These are phyloP conservation scores for Dillenia suffruticosa DNA, from an alignment of 164 flowering plant genomes.

Conservation along the genomic window DNA sequence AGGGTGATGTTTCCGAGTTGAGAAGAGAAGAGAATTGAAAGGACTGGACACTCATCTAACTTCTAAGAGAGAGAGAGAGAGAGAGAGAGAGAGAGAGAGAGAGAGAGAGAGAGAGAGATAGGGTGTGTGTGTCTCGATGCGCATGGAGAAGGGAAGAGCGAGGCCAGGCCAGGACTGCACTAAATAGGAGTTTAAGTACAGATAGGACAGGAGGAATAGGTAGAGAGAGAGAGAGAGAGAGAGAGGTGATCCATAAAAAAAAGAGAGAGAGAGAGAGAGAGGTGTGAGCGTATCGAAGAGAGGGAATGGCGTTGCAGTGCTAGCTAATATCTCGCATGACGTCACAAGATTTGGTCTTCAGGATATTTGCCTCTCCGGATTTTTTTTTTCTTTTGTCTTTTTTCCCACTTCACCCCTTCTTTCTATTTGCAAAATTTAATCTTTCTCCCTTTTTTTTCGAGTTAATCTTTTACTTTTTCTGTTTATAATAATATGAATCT, in stretches of 20 bases:
- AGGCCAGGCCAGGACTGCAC: neutral
- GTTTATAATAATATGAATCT: too few relatives aligned
- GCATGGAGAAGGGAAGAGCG: neutral
- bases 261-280: slow-evolving; percentile 3
- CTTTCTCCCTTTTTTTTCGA: too few relatives aligned
- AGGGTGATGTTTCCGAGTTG: neutral
- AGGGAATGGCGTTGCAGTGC: slow-evolving; percentile 6
- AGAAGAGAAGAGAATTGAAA: too few relatives aligned
- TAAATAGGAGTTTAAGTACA: neutral
- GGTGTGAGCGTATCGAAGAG: slow-evolving; percentile 9
- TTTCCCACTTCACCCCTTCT: too few relatives aligned
- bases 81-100: neutral
- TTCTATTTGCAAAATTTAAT: too few relatives aligned
- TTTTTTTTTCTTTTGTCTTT: too few relatives aligned
- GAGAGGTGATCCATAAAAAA: too few relatives aligned
- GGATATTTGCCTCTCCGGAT: neutral
- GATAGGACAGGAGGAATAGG: too few relatives aligned
- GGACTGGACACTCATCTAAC: too few relatives aligned
- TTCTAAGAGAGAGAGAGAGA: neutral
- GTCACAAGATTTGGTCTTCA: neutral
- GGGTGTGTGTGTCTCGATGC: neutral
- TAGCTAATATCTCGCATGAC: slow-evolving; percentile 23
- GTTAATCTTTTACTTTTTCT: too few relatives aligned
- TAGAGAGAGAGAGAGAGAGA: neutral
- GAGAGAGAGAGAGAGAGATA: neutral